Evolutionary conservation across 2,329 filamentous ascomycete genomes (phyloP), one percentile per base, ranked within the genome.

Genomic region (Xylaria sp.): DNA sequence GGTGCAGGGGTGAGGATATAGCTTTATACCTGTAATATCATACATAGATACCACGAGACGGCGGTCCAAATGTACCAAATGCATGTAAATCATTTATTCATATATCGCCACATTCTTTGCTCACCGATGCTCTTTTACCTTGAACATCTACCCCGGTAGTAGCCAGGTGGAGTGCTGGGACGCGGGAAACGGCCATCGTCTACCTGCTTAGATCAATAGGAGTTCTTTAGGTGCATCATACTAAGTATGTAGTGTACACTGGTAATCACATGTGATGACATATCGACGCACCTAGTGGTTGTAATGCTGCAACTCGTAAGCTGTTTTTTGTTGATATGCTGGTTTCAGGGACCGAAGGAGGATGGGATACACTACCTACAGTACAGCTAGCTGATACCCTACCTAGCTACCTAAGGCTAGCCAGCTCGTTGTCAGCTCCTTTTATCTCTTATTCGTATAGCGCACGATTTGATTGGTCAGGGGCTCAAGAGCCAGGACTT

Each of bases 361-460:
- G 50, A 40, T 16, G 37, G 2, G 16, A 40, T 12, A 5, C 10
- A 18, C 16, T 5, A 18, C n/a, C 40, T 18, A 21, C 16, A 40
- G 2, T 50, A 50, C 50, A 53, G 50, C 6, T 53, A 53, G 25
- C 50, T 50, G 16, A 6, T n/a, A 35, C 32, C 32, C 32, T 35
- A 35, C 32, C 32, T 35, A 50, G 3, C 25, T 51, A 51, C 48
- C 48, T 51, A 29, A 29, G 48, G 10, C 48, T 51, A 51, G 48
- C 48, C 48, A 2, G 13, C 29, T 35, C 23, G 54, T 9, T 42
- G 23, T 42, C 53, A 53, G 47, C 44, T 37, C 25, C 35, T 37
- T 13, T 13, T 50, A 32, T n/a, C 66, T 71, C 69, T 71, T 71
- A 71, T 71, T 71, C 69, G 69, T 71, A 71, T 71, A 61, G 60